phyloP scores from a whole-genome alignment of 1,284 basidiomycete species.

The Filobasidium uniguttulatum region DNA sequence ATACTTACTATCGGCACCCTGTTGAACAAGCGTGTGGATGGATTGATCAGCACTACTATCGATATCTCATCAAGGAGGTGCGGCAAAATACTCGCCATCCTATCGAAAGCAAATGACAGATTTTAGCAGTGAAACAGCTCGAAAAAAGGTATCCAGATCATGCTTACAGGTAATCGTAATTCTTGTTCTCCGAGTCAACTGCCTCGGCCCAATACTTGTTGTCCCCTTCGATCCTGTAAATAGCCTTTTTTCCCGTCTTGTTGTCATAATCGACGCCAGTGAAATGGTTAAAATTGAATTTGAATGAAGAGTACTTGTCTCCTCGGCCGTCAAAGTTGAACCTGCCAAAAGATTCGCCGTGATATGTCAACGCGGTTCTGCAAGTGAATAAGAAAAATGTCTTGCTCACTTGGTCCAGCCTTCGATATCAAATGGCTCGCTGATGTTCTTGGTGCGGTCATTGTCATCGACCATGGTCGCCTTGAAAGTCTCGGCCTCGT shows the following conservation, averaged over 20 bases:
- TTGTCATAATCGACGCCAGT: slow-evolving; percentile 78
- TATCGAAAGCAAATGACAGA: not conserved
- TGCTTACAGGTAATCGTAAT: slow-evolving; percentile 37
- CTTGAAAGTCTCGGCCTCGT: slow-evolving; percentile 58
- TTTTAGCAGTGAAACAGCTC: not conserved
- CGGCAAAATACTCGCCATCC: not conserved
- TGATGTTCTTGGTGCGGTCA: slow-evolving; percentile 41
- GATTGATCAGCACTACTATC: no score
- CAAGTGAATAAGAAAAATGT: not conserved
- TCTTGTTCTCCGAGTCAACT: slow-evolving; percentile 40
- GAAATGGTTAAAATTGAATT: slow-evolving; percentile 43
- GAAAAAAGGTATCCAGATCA: not conserved
- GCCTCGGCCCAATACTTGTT: slow-evolving; percentile 44
- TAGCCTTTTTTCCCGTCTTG: slow-evolving; percentile 48
- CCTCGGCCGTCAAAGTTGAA: slow-evolving; percentile 69
- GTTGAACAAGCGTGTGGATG: no score
- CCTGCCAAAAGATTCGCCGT: slow-evolving; percentile 32
- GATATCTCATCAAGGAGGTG: not conserved
- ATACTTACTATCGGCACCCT: slow-evolving; percentile 9
- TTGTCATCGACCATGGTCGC: slow-evolving; percentile 59
- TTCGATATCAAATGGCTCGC: slow-evolving; percentile 56
- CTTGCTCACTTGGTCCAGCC: slow-evolving; percentile 55
- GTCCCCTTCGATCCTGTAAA: slow-evolving; percentile 46
- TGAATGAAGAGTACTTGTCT: slow-evolving; percentile 46
- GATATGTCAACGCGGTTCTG: not conserved